Conservation (phyloP, 2,329 filamentous ascomycete genomes). For the Rugonectria rugulosa region DNA sequence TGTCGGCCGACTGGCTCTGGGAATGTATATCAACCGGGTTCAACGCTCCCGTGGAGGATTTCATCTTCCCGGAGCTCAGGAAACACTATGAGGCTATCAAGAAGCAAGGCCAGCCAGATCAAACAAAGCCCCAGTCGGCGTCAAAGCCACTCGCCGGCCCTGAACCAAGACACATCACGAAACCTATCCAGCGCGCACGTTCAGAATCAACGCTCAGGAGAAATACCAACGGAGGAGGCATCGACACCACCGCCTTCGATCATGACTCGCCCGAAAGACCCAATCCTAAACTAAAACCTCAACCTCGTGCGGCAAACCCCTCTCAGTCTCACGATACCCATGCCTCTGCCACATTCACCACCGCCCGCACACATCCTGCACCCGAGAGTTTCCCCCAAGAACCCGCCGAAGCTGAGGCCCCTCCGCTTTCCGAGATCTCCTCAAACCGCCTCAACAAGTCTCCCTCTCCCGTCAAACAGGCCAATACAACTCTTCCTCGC, state of each 20-base stretch:
- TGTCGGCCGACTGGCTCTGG: conserved; percentile 85
- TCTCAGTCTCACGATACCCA: conserved; percentile 31
- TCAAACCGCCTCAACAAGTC: conserved; percentile 53
- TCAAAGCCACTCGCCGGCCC: conserved; percentile 9
- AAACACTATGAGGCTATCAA: conserved; percentile 36
- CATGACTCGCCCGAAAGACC: conserved; percentile 38
- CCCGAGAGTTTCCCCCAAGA: conserved; percentile 36
- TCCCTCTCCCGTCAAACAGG: conserved; percentile 43
- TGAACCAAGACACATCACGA: conserved; percentile 12
- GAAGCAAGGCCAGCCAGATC: conserved; percentile 7
- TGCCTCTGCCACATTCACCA: conserved; percentile 50
- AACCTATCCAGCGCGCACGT: conserved; percentile 30
- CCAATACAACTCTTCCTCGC: conserved; percentile 22
- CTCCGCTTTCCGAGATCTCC: conserved; percentile 52
- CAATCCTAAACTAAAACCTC: conserved; percentile 19
- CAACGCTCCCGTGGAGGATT: conserved; percentile 54
- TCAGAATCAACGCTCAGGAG: conserved; percentile 28
- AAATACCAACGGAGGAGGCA: conserved; percentile 26
- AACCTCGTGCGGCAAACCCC: neutral
- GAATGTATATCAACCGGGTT: conserved; percentile 71
- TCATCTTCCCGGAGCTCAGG: conserved; percentile 56
- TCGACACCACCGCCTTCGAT: conserved; percentile 45
- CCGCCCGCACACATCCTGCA: conserved; percentile 50
- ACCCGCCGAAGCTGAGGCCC: conserved; percentile 24
- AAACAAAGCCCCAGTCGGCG: conserved; percentile 15